Conservation (phyloP, 2,329 filamentous ascomycete genomes). For the Calonectria naviculata region DNA sequence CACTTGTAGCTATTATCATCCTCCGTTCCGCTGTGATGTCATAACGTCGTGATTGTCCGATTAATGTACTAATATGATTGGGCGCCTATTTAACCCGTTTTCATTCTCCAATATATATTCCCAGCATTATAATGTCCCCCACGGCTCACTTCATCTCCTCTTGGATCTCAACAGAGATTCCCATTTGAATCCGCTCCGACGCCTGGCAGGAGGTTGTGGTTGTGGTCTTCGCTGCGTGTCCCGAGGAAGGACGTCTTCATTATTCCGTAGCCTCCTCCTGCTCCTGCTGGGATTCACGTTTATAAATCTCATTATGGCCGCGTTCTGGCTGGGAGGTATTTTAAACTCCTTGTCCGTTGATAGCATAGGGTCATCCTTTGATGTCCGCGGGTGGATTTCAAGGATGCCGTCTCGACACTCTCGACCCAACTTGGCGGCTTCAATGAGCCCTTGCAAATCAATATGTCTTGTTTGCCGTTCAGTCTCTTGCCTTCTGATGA, state of each 20-base stretch:
- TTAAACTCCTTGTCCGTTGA: slow-evolving; percentile 39
- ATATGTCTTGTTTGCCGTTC: slow-evolving; percentile 37
- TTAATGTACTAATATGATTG: slow-evolving; percentile 15
- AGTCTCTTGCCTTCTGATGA: slow-evolving; percentile 25
- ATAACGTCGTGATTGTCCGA: slow-evolving; percentile 38
- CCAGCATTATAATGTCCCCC: slow-evolving; percentile 13
- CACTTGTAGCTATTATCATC: slow-evolving; percentile 34
- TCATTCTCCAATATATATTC: background rate
- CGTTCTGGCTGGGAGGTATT: slow-evolving; percentile 54
- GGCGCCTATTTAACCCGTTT: slow-evolving; percentile 11
- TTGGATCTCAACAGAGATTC: slow-evolving; percentile 39
- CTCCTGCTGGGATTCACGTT: slow-evolving; percentile 17
- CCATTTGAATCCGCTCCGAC: slow-evolving; percentile 35
- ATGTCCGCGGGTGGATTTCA: slow-evolving; percentile 54
- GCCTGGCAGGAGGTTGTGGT: slow-evolving; percentile 20
- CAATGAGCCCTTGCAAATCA: slow-evolving; percentile 46
- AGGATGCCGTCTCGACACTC: slow-evolving; percentile 42
- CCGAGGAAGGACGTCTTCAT: background rate
- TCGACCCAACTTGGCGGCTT: slow-evolving; percentile 43
- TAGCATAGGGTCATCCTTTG: slow-evolving; percentile 52
- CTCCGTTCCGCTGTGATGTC: slow-evolving; percentile 25
- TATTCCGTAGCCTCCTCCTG: slow-evolving; percentile 8
- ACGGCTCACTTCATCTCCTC: slow-evolving; percentile 19
- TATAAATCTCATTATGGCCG: slow-evolving; percentile 44
- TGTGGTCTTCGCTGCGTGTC: slow-evolving; percentile 8